Evolutionary conservation across 331 rosid genomes (phyloP), one percentile per base, ranked within the genome.

Genomic region (Arachis monticola): DNA sequence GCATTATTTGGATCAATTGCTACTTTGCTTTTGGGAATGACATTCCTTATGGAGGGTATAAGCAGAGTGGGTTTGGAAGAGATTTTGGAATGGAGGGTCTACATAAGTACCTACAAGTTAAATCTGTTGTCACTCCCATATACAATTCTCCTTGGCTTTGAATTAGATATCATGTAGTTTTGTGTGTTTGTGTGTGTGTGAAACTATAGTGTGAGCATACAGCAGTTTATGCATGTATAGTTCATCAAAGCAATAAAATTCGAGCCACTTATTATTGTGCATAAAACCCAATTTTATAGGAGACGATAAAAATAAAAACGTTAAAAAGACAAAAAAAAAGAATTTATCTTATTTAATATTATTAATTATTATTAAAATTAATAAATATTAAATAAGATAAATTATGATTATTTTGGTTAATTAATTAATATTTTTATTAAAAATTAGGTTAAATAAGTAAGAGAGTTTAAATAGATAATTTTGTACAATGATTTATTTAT

Each of bases 91-190:
- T 87, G 62, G 84, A 88, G 0, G 91, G 77, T 2, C 72, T 90
- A 3, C 61, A 80, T 61, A 80, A 90, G 81, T 92, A 85, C 61
- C 82, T 92, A 12, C 92, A 87, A 58, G 77, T 84, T 11, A 92
- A 92, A 67, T 81, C 91, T 68, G 90, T 92, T 1, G 88, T 87
- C 14, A 92, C 90, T 44, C 97, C 97, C 8, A 60, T 92, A 32
- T 77, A 82, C 31, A 87, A 84, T 62, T 84, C 92, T 41, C 97
- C 97, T 3, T 90, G 96, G 97, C 96, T 92, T 79, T 90, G 79
- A 87, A 48, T 38, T 38, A 38, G 5, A 38, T 38, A 38, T 35
- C 4, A 35, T 38, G 41, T 38, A 12, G 59, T 10, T 22, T 38
- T 13, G 0, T 11, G 12, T 22, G 2, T 14, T 9, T 13, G 3